Evolutionary conservation across 2,329 filamentous ascomycete species (phyloP), one percentile per base, ranked within the genome.

Genomic region (Apiospora pterosperma): DNA sequence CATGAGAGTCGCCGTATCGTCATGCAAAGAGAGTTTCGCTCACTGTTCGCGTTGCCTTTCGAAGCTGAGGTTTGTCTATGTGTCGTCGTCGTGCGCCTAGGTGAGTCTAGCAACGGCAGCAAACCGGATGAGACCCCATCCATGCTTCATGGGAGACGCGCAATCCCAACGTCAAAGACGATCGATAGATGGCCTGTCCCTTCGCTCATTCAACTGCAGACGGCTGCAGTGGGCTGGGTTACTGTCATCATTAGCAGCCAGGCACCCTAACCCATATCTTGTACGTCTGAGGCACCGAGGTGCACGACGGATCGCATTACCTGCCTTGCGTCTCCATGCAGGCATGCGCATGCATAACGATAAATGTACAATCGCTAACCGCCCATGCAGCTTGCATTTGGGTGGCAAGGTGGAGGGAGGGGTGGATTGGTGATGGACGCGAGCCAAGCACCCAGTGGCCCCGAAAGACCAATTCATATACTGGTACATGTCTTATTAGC

Each of bases 251-350:
- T 25, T 28, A n/a, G 31, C 28, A n/a, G 48, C 11, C 28, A 55
- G 28, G 28, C 28, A 55, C 48, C 8, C 14, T 34, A 14, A 19
- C 48, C 48, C 48, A 34, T 8, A 34, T 7, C 16, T 55, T 19
- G 48, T 34, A 55, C 28, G 28, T 16, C 28, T 55, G 48, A 55
- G 28, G 48, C 48, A 55, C 48, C 25, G 48, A 34, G 48, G 48
- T 55, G 5, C 25, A n/a, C 59, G 62, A 59, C 59, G 64, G 62
- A 64, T 66, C 42, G 62, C 62, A 62, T 62, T 41, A 65, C 64
- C 61, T 65, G 58, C 64, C 59, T 64, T 62, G 60, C 44, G 19
- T 55, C 48, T 34, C 48, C 48, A 55, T 55, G 48, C 48, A 55
- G 48, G 48, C 48, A 52, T 62, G 62, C 34, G 59, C 62, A 63